Conservation (phyloP, 306 rosid species). For the Inga laurina region DNA sequence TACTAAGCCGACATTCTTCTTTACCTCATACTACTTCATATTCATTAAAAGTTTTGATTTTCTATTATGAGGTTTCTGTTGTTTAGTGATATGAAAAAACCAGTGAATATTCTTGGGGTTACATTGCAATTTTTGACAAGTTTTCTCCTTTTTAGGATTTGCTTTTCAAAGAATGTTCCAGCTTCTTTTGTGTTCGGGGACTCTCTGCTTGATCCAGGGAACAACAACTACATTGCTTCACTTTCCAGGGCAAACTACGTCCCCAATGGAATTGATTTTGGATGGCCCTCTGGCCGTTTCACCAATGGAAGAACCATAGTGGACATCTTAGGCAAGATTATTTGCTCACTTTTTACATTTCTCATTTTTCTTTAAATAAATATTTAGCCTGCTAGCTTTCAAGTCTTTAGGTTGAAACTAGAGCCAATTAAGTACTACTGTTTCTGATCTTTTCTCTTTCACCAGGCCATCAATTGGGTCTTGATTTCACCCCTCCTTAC, state of each 20-base stretch:
- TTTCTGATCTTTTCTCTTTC: not conserved
- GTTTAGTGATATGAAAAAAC: constrained; percentile 15
- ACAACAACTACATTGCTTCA: constrained; percentile 63
- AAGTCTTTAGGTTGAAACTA: not conserved
- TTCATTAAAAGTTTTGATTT: constrained; percentile 14
- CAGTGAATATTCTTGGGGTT: not conserved
- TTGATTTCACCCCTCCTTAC: constrained; percentile 58
- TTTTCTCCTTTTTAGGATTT: constrained; percentile 24
- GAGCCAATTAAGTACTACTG: not conserved
- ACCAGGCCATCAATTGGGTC: constrained; percentile 59
- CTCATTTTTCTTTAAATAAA: not conserved
- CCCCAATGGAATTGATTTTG: constrained; percentile 71
- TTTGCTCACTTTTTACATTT: not conserved
- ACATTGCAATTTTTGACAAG: constrained; percentile 2
- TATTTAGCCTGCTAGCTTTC: not conserved
- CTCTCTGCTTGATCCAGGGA: constrained; percentile 70
- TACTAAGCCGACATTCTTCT: not conserved
- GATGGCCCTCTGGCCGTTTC: constrained; percentile 67
- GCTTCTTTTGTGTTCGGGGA: constrained; percentile 77
- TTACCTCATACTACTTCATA: not conserved
- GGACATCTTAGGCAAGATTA: constrained; percentile 60
- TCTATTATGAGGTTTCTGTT: constrained; percentile 7
- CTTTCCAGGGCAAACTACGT: constrained; percentile 55
- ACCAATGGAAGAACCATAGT: constrained; percentile 66
- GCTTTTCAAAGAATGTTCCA: constrained; percentile 39